phyloP scores from a whole-genome alignment of 768 basidiomycete species.

The Krasilnikovozyma curviuscula region DNA sequence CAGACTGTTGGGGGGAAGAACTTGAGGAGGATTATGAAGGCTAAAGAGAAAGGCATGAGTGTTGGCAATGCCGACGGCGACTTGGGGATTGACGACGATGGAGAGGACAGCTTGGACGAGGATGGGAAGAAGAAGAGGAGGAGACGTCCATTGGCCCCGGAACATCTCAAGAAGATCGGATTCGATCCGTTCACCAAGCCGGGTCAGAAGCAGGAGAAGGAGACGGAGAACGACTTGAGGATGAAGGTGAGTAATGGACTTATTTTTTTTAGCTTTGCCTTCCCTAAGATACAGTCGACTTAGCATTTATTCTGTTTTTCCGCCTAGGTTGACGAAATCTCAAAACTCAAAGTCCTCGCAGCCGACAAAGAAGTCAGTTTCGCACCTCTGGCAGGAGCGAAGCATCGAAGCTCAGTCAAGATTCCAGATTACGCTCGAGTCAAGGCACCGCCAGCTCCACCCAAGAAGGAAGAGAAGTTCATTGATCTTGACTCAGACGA shows the following conservation, averaged over 20 bases:
- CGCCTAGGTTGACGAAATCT: background rate
- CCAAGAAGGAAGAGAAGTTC: background rate
- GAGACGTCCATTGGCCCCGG: slow-evolving; percentile 43
- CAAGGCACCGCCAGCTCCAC: background rate
- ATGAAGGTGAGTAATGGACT: background rate
- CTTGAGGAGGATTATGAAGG: slow-evolving; percentile 10
- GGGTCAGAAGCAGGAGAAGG: background rate
- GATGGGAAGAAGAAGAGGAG: slow-evolving; percentile 13
- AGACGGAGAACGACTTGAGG: slow-evolving; percentile 3
- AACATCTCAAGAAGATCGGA: slow-evolving; percentile 49
- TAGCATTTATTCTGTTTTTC: background rate
- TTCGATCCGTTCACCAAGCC: slow-evolving; percentile 45
- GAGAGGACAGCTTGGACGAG: slow-evolving; percentile 10
- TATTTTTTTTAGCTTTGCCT: background rate
- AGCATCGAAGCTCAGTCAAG: background rate
- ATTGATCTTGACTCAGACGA: slow-evolving; percentile 1
- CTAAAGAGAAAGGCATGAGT: background rate
- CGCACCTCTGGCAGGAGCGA: background rate
- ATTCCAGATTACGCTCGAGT: background rate
- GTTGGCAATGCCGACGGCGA: background rate
- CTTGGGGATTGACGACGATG: slow-evolving; percentile 1
- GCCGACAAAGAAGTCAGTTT: background rate
- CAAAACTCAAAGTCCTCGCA: background rate
- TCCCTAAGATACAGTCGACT: background rate
- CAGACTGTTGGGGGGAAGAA: slow-evolving; percentile 12